Conservation (phyloP, 805 yeast species). For the Barnettozyma sucrosica region DNA sequence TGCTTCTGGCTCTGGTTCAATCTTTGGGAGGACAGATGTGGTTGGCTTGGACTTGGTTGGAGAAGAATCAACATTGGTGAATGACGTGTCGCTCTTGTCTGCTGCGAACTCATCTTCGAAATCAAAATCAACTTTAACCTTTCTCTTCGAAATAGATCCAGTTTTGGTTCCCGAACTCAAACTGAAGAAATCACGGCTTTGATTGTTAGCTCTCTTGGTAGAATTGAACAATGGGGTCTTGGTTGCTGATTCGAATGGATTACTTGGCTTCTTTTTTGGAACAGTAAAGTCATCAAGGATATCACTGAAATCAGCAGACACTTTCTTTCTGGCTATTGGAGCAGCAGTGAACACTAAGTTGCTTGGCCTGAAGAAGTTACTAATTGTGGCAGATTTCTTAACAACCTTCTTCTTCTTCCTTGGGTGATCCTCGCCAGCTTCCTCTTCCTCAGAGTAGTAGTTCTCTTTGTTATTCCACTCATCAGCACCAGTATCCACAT, state of each 20-base stretch:
- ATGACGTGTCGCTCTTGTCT: conserved; percentile 23
- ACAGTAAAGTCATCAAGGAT: conserved; percentile 40
- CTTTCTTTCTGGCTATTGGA: conserved; percentile 32
- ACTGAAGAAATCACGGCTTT: conserved; percentile 14
- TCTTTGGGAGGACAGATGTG: conserved; percentile 8
- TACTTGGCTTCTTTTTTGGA: conserved; percentile 16
- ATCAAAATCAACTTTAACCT: conserved; percentile 14
- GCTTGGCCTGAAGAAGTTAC: conserved; percentile 47
- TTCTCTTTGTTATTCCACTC: conserved; percentile 59
- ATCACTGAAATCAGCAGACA: conserved; percentile 59
- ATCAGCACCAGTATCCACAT: conserved; percentile 88
- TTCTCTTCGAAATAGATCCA: conserved; percentile 23
- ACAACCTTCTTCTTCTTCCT: conserved; percentile 17
- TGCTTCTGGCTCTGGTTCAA: background rate
- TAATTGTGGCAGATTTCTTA: conserved; percentile 39
- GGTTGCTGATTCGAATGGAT: conserved; percentile 11
- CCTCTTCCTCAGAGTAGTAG: conserved; percentile 51
- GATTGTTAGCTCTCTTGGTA: conserved; percentile 24
- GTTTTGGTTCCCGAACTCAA: conserved; percentile 25
- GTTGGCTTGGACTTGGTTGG: conserved; percentile 31
- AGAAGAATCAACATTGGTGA: conserved; percentile 31
- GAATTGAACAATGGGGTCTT: conserved; percentile 23
- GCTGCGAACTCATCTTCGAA: conserved; percentile 23
- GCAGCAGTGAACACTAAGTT: conserved; percentile 20
- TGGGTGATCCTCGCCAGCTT: conserved; percentile 15